Evolutionary conservation across 495 filamentous ascomycete species (phyloP), one percentile per base, ranked within the genome.

Genomic region (Xylaria sp.): DNA sequence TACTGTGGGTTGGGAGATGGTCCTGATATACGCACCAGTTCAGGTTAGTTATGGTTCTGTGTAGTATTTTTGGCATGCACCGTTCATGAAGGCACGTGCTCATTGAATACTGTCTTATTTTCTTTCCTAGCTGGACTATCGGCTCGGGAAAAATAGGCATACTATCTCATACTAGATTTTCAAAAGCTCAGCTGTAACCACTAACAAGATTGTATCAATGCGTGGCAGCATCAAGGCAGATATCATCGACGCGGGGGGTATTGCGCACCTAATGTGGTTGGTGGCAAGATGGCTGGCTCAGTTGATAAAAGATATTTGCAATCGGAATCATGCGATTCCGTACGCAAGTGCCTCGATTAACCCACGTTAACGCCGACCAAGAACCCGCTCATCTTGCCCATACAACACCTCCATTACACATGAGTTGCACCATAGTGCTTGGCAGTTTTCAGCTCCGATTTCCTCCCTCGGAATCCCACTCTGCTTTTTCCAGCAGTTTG

Each of bases 401-500:
- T 46, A 44, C 37, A 24, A 44, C 7, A 41, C 24, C 29, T 33
- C 26, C 15, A 46, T 46, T 46, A 33, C n/a, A n/a, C n/a, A n/a
- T n/a, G n/a, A 64, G 61, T 48, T 48, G 61, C 21, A 55, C 40
- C 5, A n/a, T 19, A 53, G 44, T 15, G 67, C 67, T 69, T 69
- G 67, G 67, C 67, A 29, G 8, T 43, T 37, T 69, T 69, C 67
- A 69, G 67, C 67, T 62, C 44, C 40, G 67, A 29, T 26, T 11
- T 15, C 17, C 26, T 41, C 48, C 19, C 48, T 55, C 46, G 44
- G n/a, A 53, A 37, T 44, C 21, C 40, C 53, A 61, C 67, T 37
- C 40, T 44, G 6, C 37, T 9, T 40, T 33, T 15, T 0, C 17
- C 29, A 21, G 21, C 43, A 14, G 46, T 12, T 3, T 15, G 26